Evolutionary conservation across 331 rosid species (phyloP), one percentile per base, ranked within the genome.

Genomic region (Ulmus americana): DNA sequence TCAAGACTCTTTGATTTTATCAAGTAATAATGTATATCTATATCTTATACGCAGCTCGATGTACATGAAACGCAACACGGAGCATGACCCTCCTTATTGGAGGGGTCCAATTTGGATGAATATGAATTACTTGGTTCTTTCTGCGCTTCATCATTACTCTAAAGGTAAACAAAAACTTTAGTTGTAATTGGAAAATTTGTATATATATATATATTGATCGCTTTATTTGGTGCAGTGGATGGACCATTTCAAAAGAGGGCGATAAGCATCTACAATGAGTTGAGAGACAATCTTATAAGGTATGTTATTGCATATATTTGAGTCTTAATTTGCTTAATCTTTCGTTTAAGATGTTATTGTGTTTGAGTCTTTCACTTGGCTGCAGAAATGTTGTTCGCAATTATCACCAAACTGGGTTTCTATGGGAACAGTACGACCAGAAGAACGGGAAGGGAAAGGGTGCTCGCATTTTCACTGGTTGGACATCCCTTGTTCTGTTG

Each of bases 51-150:
- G 8, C 78, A 89, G 95, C 79, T 82, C 98, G 47, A 5, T 89
- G 75, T 87, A 94, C 88, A 89, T 94, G 97, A 94, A 89, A 74
- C 73, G 66, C 76, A 94, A 94, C 77, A 85, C 98, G 39, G 95
- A 92, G 82, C 95, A 90, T 22, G 98, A 87, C 14, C 67, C 90
- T 10, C 98, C 97, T 0, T 94, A 89, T 69, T 94, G 97, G 98
- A 89, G 95, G 73, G 98, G 98, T 69, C 75, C 95, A 15, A 69
- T 94, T 76, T 94, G 98, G 98, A 94, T 94, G 78, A 89, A 94
- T 79, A 79, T 94, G 88, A 94, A 94, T 76, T 94, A 89, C 90
- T 75, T 84, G 82, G 77, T 94, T 71, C 95, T 94, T 58, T 82
- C 95, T 15, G 88, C 95, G 1, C 98, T 92, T 76, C 69, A 89